Evolutionary conservation across 2,329 filamentous ascomycete species (phyloP).

Genomic region (Cladobotryum protrusum): DNA sequence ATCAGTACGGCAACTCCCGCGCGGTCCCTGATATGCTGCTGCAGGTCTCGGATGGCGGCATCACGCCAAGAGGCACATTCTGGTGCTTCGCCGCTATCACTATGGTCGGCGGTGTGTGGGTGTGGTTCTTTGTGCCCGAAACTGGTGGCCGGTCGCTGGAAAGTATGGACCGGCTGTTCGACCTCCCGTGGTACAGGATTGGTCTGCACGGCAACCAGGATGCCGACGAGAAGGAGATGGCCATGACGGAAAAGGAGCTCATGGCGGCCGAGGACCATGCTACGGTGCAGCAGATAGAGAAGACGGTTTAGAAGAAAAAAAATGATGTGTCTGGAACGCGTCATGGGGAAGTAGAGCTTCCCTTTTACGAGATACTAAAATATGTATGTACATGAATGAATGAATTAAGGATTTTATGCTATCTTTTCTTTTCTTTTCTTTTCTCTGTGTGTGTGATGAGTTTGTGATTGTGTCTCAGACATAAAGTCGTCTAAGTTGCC

Average conservation of each 20-base stretch:
- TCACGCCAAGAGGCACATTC: conserved; percentile 62
- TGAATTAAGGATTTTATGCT: too few relatives aligned
- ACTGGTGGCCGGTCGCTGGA: conserved; percentile 60
- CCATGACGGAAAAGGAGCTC: conserved; percentile 39
- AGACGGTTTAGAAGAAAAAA: conserved; percentile 14
- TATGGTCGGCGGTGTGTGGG: conserved; percentile 61
- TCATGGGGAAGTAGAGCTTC: too few relatives aligned
- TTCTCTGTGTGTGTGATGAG: too few relatives aligned
- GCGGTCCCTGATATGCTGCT: conserved; percentile 72
- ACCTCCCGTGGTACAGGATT: conserved; percentile 68
- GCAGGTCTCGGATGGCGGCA: conserved; percentile 35
- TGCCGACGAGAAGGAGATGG: conserved; percentile 41
- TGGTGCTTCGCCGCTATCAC: conserved; percentile 69
- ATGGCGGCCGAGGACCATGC: conserved; percentile 26
- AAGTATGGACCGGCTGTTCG: conserved; percentile 66
- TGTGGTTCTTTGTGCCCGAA: conserved; percentile 67
- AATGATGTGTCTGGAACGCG: too few relatives aligned
- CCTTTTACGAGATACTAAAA: too few relatives aligned
- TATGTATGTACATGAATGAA: too few relatives aligned
- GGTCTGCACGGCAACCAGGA: conserved; percentile 51
- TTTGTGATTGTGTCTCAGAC: too few relatives aligned
- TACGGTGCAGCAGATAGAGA: conserved; percentile 31
- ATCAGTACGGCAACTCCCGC: conserved; percentile 71
- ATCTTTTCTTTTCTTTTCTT: too few relatives aligned
- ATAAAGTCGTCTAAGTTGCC: too few relatives aligned